These are phyloP conservation scores for Babesia divergens DNA, from an alignment of 169 alveolate species.

Conservation along the genomic window DNA sequence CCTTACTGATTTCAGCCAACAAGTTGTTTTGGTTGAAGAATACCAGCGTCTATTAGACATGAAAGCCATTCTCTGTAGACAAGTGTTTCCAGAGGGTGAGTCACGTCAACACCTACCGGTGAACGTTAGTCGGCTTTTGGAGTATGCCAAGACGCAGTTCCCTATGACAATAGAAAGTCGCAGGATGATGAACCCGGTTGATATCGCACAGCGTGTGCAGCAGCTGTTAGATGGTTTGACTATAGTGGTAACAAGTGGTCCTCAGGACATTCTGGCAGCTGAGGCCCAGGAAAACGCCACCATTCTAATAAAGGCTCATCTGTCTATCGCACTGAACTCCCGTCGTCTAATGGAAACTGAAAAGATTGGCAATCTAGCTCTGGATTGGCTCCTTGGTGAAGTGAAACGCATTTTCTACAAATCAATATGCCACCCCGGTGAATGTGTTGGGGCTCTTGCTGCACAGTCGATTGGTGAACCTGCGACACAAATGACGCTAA, in stretches of 20 bases:
- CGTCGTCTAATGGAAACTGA: conserved; percentile 91
- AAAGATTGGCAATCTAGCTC: conserved; percentile 88
- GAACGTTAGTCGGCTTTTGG: conserved; percentile 88
- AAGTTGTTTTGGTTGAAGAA: conserved; percentile 76
- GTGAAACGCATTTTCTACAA: conserved; percentile 91
- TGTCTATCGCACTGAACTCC: conserved; percentile 89
- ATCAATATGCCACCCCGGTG: conserved; percentile 98
- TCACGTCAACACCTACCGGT: conserved; percentile 95
- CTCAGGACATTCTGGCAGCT: conserved; percentile 72
- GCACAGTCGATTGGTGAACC: conserved; percentile 99
- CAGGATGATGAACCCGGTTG: conserved; percentile 75
- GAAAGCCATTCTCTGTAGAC: conserved; percentile 73
- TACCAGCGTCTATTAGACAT: conserved; percentile 71
- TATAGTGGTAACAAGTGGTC: conserved; percentile 75
- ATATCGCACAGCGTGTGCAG: conserved; percentile 76
- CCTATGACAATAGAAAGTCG: conserved; percentile 63
- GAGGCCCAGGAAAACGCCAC: conserved; percentile 93
- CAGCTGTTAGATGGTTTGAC: conserved; percentile 72
- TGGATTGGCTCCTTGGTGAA: conserved; percentile 97
- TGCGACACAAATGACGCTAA: conserved; percentile 99
- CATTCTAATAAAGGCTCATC: conserved; percentile 89
- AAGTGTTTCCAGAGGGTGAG: conserved; percentile 92
- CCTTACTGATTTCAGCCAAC: conserved; percentile 75
- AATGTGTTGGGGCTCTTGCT: conserved; percentile 98
- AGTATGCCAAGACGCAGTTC: conserved; percentile 89